A percentile compares a stretch with the other conserved stretches of the same genome.
These are phyloP conservation scores for Tardiomyces digboiensis DNA, from an alignment of 1,139 yeast species.

Conservation along the genomic window DNA sequence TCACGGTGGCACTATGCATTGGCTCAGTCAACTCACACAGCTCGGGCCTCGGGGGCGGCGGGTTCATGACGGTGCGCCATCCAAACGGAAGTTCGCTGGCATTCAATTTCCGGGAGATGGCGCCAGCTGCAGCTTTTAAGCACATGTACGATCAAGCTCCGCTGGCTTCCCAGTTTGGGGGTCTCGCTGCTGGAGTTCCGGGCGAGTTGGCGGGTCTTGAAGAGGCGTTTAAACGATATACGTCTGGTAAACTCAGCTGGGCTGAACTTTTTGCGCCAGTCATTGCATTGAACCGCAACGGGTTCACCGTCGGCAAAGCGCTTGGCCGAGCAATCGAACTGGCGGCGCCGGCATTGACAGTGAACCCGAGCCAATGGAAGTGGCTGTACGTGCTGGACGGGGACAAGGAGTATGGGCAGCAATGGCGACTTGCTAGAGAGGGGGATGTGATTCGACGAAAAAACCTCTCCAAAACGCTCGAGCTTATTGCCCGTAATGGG, in stretches of 20 bases:
- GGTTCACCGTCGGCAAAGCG: conserved; percentile 51
- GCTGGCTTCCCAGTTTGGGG: conserved; percentile 61
- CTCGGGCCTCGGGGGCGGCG: conserved; percentile 94
- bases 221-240: conserved; percentile 47
- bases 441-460: conserved; percentile 60
- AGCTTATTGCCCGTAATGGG: conserved; percentile 63
- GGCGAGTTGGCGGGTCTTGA: conserved; percentile 84
- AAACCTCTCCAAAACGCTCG: conserved; percentile 55
- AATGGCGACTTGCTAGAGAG: neutral
- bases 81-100: conserved; percentile 40
- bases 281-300: conserved; percentile 51
- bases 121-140: conserved; percentile 54
- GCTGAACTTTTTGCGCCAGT: conserved; percentile 68
- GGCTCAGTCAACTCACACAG: conserved; percentile 78
- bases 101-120: conserved; percentile 84
- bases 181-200: conserved; percentile 77
- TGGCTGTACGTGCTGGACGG: conserved; percentile 30
- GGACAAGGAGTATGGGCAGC: neutral
- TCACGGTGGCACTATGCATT: conserved; percentile 80
- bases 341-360: conserved; percentile 3
- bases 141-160: conserved; percentile 51
- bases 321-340: conserved; percentile 32
- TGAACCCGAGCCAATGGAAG: conserved; percentile 14
- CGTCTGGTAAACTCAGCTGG: conserved; percentile 70
- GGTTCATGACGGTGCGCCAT: conserved; percentile 51